Percentiles rank a stretch among this genome's conserved stretches.
Evolutionary conservation across 805 yeast species (phyloP).

Genomic region (Metschnikowia colocasiae): DNA sequence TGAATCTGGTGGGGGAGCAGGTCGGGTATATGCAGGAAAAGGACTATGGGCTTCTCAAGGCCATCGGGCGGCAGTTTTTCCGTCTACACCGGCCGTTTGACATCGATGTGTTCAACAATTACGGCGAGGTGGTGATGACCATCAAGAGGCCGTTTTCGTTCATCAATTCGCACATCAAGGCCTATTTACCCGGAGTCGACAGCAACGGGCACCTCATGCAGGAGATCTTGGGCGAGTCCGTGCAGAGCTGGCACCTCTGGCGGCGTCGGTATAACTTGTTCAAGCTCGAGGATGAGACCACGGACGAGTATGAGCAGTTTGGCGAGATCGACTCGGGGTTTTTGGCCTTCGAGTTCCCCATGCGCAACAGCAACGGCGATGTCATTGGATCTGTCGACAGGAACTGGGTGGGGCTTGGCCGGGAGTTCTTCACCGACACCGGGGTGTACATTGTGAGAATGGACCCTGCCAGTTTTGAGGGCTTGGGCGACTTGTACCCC

Average conservation of each 20-base stretch:
- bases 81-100: conserved; percentile 83
- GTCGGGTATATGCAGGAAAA: conserved; percentile 82
- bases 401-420: conserved; percentile 91
- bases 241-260: conserved; percentile 95
- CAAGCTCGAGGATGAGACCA: conserved; percentile 39
- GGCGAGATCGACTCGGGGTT: conserved; percentile 87
- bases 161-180: conserved; percentile 84
- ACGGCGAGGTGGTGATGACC: conserved; percentile 58
- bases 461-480: conserved; percentile 68
- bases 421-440: conserved; percentile 91
- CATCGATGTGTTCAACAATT: conserved; percentile 64
- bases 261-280: conserved; percentile 83
- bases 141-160: conserved; percentile 81
- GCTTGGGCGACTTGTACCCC: conserved; percentile 51
- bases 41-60: conserved; percentile 64
- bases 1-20: conserved; percentile 69
- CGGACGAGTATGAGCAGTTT: conserved; percentile 63
- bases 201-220: conserved; percentile 33
- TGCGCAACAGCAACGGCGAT: conserved; percentile 51
- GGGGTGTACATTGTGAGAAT: conserved; percentile 86
- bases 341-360: conserved; percentile 82
- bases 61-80: conserved; percentile 78
- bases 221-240: conserved; percentile 72
- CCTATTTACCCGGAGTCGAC: conserved; percentile 55
- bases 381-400: conserved; percentile 79